Conservation (phyloP, 2,329 filamentous ascomycete genomes). For the Ophiostoma populinum region DNA sequence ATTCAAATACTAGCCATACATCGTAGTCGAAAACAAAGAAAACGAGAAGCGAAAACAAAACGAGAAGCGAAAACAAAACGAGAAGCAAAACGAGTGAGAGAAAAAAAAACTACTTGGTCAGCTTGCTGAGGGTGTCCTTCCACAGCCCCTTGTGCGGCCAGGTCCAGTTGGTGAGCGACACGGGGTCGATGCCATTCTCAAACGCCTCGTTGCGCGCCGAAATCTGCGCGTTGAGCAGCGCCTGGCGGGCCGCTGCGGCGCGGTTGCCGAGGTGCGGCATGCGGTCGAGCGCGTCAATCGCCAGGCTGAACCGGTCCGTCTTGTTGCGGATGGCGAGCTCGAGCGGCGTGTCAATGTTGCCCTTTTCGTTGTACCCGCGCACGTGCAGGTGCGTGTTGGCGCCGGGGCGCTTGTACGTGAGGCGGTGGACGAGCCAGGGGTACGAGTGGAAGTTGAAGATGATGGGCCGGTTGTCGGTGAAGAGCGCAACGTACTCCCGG, state of each 20-base stretch:
- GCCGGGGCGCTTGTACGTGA: constrained; percentile 60
- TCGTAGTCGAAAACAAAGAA: too few relatives aligned
- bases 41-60: too few relatives aligned
- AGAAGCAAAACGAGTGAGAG: background rate
- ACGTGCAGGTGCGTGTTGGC: constrained; percentile 48
- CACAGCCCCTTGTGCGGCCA: constrained; percentile 29
- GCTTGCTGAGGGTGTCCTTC: background rate
- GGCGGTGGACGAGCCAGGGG: constrained; percentile 60
- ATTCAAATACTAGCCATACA: too few relatives aligned
- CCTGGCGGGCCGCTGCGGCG: constrained; percentile 43
- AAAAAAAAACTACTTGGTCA: background rate
- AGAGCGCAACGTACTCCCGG: constrained; percentile 47
- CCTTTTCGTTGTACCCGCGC: constrained; percentile 68
- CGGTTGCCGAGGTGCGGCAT: constrained; percentile 45
- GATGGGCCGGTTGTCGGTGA: constrained; percentile 54
- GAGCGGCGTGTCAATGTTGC: constrained; percentile 67
- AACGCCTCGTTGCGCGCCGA: constrained; percentile 46
- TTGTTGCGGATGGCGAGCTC: constrained; percentile 64
- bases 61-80: background rate
- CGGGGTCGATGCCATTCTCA: constrained; percentile 53
- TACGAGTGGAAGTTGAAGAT: constrained; percentile 80
- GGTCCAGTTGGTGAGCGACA: constrained; percentile 45
- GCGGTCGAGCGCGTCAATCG: constrained; percentile 59
- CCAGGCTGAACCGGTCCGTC: constrained; percentile 60
- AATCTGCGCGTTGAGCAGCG: constrained; percentile 47